Base-by-base conservation (phyloP, 805 yeast species). In the Candida lessepsii region DNA sequence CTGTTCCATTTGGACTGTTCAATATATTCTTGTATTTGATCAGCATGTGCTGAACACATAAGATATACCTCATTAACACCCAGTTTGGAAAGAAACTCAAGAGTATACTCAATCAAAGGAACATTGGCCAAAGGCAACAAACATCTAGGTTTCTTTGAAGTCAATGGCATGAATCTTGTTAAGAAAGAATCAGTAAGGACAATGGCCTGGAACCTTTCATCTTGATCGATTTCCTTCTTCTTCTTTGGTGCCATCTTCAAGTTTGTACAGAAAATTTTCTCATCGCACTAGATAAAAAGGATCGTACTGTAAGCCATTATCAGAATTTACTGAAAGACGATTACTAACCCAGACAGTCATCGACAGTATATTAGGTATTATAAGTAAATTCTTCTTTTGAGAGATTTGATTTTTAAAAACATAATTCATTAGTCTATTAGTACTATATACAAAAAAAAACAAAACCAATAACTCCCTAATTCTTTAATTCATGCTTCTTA, bases 121-220 rank as follows among this genome's bases (percentile, higher is more conserved):
- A 87, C 87, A 56, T 90, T 91, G 20, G 96, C 96, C 42, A 93
- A 66, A 2, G 97, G 97, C 46, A 93, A 70, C 29, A 93, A 70
- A 65, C 99, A 93, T 59, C 99, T 75, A 28, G 99, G 99, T 47
- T 72, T 79, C 14, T 79, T 80, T 2, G 87, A 74, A 1, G 97
- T 86, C 49, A 93, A 70, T 7, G 99, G 99, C 86, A 85, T 81
- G 63, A 93, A 93, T 52, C 96, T 73, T 1, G 93, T 83, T 61
- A 90, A 86, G 53, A 86, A 93, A 15, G 96, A 86, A 63, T 93
- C 99, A 11, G 96, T 87, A 51, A 93, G 76, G 16, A 93, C 96
- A 44, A 93, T 82, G 4, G 99, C 99, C 67, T 91, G 98, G 41
- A 93, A 73, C 53, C 90, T 74, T 47, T 83, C 84, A 56, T 81